phyloP scores from a whole-genome alignment of 208 protist genomes.

The Leishmania gerbilli region DNA sequence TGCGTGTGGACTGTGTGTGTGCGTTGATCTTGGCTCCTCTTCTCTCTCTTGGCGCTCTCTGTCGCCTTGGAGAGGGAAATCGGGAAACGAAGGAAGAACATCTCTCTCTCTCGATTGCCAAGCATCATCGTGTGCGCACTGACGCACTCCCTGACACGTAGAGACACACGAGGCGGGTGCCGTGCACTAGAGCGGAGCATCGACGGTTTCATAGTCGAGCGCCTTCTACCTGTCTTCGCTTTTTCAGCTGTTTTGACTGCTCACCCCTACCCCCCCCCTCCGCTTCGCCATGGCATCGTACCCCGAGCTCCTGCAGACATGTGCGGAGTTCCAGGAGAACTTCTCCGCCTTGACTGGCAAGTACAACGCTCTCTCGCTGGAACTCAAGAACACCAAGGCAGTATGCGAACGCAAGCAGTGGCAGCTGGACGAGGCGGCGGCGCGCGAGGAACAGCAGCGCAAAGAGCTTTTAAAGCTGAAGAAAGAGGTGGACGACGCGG shows the following conservation, averaged over 20 bases:
- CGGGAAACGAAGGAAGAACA: neutral
- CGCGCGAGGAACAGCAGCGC: slow-evolving; percentile 47
- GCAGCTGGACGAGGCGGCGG: slow-evolving; percentile 39
- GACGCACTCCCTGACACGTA: neutral
- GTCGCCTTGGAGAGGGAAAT: neutral
- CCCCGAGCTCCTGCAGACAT: slow-evolving; percentile 73
- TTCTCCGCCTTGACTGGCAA: slow-evolving; percentile 75
- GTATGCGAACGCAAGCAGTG: slow-evolving; percentile 27
- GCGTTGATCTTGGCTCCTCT: no score
- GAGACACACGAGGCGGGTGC: neutral
- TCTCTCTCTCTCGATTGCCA: neutral
- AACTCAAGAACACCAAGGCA: slow-evolving; percentile 48
- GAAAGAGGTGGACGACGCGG: slow-evolving; percentile 45
- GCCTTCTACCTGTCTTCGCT: neutral
- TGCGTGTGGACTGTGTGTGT: no score
- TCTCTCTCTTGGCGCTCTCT: neutral
- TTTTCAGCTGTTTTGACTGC: slow-evolving; percentile 11
- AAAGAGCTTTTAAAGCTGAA: slow-evolving; percentile 39
- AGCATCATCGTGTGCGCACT: neutral
- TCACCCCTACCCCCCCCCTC: neutral
- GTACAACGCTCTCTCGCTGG: slow-evolving; percentile 54
- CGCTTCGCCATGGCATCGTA: slow-evolving; percentile 56
- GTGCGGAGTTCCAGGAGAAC: slow-evolving; percentile 84
- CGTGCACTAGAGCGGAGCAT: neutral
- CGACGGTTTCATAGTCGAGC: neutral